phyloP scores from a whole-genome alignment of 441 rosid genomes.

The Adansonia madagascariensis region DNA sequence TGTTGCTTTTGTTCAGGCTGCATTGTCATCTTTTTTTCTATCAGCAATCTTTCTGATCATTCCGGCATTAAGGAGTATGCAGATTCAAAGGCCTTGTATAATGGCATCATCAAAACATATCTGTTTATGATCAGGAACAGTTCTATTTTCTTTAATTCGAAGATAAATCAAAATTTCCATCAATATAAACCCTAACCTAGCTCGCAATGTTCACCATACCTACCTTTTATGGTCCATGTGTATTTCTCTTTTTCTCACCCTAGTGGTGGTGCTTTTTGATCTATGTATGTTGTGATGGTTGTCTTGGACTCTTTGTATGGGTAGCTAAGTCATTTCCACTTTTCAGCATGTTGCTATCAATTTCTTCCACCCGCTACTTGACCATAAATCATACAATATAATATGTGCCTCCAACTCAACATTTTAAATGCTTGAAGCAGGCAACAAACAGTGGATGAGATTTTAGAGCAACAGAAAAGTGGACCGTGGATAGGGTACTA shows the following conservation, averaged over 20 bases:
- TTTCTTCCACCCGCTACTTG: neutral
- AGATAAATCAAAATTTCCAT: too few relatives aligned
- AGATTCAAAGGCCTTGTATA: too few relatives aligned
- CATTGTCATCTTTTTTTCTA: neutral
- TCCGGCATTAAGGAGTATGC: too few relatives aligned
- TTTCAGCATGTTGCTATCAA: neutral
- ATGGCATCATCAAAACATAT: too few relatives aligned
- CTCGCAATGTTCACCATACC: neutral
- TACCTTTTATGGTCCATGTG: neutral
- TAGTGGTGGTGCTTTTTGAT: neutral
- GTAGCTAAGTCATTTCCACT: neutral
- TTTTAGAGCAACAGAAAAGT: neutral
- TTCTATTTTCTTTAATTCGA: too few relatives aligned
- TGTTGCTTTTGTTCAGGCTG: neutral
- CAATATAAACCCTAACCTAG: neutral
- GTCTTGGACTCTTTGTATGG: slow-evolving; percentile 8
- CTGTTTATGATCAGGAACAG: too few relatives aligned
- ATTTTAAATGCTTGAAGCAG: neutral
- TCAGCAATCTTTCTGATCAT: neutral
- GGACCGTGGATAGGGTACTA: neutral
- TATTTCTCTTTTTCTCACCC: neutral
- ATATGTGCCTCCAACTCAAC: neutral
- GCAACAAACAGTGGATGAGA: neutral
- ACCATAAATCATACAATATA: neutral
- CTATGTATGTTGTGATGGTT: slow-evolving; percentile 4